Evolutionary conservation across 1,139 yeast genomes (phyloP), one percentile per base, ranked within the genome.

Genomic region (Tardiomyces depauwii): DNA sequence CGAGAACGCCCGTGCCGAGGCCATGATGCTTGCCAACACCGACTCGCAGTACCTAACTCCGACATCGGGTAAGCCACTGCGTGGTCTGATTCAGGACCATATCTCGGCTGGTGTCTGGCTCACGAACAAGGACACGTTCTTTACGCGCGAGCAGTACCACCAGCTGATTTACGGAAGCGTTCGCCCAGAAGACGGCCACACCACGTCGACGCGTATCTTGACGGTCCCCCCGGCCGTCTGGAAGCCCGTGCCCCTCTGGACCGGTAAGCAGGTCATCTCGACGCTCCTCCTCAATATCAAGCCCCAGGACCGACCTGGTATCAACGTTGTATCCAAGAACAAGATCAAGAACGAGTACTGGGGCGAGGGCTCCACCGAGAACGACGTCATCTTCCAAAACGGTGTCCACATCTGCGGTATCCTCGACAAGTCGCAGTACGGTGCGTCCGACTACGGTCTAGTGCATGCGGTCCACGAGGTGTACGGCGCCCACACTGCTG

Each of bases 31-130:
- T 62, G 98, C 98, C 43, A 88, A 91, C 64, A 91, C 98, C 11
- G 96, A 93, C 67, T 85, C 94, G 51, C 98, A 91, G 70, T 93
- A 93, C 64, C 75, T 93, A 62, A 91, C 98, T 12, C 98, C 99
- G 45, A 93, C 99, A 16, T 87, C 96, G 9, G 99, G 99, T 65
- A 75, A 94, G 51, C 99, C 99, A 38, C 82, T 93, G 55, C 85
- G 98, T 77, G 99, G 99, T 68, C 77, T 93, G 65, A 93, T 93
- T 68, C 99, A 93, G 73, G 99, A 93, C 72, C 98, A 93, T 63
- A 88, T 93, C 67, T 84, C 95, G 59, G 97, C 97, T 9, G 99
- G 98, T 72, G 96, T 93, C 44, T 89, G 97, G 96, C 74, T 93
- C 60, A 91, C 98, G 16, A 86, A 72, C 65, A 87, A 88, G 66